Percentiles rank a stretch among this genome's conserved stretches.
Evolutionary conservation across 1,284 basidiomycete genomes (phyloP).

Genomic region (Vanrija sp.): DNA sequence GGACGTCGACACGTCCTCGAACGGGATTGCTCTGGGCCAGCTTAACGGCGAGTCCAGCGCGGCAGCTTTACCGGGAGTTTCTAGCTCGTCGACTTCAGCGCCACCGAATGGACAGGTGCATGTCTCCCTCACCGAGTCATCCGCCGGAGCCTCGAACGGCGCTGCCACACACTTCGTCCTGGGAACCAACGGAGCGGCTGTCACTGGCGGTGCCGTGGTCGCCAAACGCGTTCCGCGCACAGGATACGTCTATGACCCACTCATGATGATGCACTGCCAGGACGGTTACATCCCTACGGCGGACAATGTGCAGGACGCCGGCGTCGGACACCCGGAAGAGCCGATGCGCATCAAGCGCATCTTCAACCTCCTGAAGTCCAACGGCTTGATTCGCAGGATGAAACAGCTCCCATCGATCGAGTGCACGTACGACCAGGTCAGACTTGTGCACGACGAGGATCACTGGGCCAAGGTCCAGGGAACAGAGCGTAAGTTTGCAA

Average conservation of each 20-base stretch:
- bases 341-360: constrained; percentile 83
- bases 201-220: too few species aligned
- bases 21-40: too few species aligned
- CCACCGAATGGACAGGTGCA: too few species aligned
- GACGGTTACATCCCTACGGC: constrained; percentile 48
- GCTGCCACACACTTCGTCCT: too few species aligned
- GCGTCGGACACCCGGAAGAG: constrained; percentile 71
- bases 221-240: constrained; percentile 29
- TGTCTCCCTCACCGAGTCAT: too few species aligned
- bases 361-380: constrained; percentile 61
- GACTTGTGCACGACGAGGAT: constrained; percentile 82
- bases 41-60: too few species aligned
- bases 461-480: constrained; percentile 86
- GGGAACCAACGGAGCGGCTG: too few species aligned
- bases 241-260: constrained; percentile 80
- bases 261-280: constrained; percentile 77
- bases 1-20: too few species aligned
- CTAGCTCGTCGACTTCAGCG: too few species aligned
- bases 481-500: constrained; percentile 43
- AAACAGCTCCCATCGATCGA: constrained; percentile 69
- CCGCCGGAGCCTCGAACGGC: too few species aligned
- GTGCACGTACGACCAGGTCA: constrained; percentile 70
- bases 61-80: too few species aligned
- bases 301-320: constrained; percentile 47
- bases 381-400: constrained; percentile 69